Percentiles rank a stretch among this genome's conserved stretches.
These are phyloP conservation scores for Blepharisma japonicum DNA, from an alignment of 73 alveolate species.

Conservation along the genomic window DNA sequence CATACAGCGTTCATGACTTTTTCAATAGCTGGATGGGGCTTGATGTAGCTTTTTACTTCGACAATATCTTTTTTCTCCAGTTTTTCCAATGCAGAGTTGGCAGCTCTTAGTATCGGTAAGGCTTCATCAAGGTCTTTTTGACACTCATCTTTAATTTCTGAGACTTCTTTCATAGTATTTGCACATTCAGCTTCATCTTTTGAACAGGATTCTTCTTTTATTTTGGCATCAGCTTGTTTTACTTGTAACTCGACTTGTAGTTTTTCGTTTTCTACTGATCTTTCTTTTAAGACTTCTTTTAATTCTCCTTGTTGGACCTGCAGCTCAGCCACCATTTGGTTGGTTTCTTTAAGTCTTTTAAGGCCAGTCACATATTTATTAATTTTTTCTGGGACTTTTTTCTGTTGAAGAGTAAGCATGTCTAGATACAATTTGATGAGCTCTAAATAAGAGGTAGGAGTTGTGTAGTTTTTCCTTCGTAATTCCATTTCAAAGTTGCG, in stretches of 20 bases:
- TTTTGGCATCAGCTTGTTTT: slow-evolving; percentile 89
- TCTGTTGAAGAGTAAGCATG: slow-evolving; percentile 86
- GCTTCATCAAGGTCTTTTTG: slow-evolving; percentile 85
- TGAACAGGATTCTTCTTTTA: slow-evolving; percentile 81
- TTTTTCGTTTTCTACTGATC: slow-evolving; percentile 90
- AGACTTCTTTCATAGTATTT: slow-evolving; percentile 67
- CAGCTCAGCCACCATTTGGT: slow-evolving; percentile 94
- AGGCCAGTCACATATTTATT: slow-evolving; percentile 92
- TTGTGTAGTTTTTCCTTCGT: slow-evolving; percentile 96
- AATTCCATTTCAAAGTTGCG: slow-evolving; percentile 88
- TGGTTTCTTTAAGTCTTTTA: slow-evolving; percentile 94
- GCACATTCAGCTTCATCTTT: slow-evolving; percentile 94
- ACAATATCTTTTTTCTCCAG: slow-evolving; percentile 95
- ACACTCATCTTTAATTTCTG: slow-evolving; percentile 46
- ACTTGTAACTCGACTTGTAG: slow-evolving; percentile 89
- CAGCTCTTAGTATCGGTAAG: slow-evolving; percentile 95
- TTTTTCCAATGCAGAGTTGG: slow-evolving; percentile 94
- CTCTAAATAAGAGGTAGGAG: slow-evolving; percentile 99
- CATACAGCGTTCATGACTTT: slow-evolving; percentile 94
- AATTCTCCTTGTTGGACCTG: slow-evolving; percentile 82
- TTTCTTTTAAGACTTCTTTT: slow-evolving; percentile 85
- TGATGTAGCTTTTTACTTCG: slow-evolving; percentile 96
- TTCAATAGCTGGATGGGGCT: slow-evolving; percentile 96
- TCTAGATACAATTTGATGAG: slow-evolving; percentile 95
- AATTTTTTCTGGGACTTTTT: slow-evolving; percentile 91